These are phyloP conservation scores for Pecoramyces ruminantium DNA, from an alignment of 192 early-diverging fungal genomes.

Conservation along the genomic window DNA sequence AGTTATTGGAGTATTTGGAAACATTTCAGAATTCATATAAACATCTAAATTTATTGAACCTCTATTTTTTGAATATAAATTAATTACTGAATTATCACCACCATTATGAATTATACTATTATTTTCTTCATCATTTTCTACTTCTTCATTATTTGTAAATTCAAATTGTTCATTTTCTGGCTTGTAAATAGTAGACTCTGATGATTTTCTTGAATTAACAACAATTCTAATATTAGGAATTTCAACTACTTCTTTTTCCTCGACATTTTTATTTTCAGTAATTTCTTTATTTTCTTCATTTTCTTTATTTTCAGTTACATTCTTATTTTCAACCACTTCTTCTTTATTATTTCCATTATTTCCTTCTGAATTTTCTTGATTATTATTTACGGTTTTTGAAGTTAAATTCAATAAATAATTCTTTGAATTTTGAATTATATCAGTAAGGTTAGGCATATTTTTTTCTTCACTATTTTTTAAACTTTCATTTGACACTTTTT, in stretches of 20 bases:
- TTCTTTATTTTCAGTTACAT: background rate
- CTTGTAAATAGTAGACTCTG: background rate
- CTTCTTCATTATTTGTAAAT: background rate
- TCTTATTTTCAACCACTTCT: background rate
- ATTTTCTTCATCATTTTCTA: background rate
- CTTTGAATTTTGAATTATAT: background rate
- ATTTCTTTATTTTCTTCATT: background rate
- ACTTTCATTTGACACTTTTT: background rate
- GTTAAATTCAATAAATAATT: background rate
- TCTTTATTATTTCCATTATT: background rate
- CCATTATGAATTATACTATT: background rate
- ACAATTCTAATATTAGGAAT: background rate
- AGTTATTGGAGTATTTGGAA: background rate
- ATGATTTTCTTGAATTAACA: background rate
- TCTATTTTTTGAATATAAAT: background rate
- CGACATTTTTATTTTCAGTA: background rate
- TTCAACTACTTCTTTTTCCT: background rate
- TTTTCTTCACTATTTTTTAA: background rate
- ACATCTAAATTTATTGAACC: background rate
- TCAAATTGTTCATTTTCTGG: background rate
- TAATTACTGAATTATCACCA: background rate
- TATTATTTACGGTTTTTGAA: background rate
- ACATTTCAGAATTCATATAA: background rate
- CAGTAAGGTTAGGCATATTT: background rate
- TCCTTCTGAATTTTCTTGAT: background rate